Evolutionary conservation across 768 basidiomycete genomes (phyloP).

Genomic region (Mycena venus): DNA sequence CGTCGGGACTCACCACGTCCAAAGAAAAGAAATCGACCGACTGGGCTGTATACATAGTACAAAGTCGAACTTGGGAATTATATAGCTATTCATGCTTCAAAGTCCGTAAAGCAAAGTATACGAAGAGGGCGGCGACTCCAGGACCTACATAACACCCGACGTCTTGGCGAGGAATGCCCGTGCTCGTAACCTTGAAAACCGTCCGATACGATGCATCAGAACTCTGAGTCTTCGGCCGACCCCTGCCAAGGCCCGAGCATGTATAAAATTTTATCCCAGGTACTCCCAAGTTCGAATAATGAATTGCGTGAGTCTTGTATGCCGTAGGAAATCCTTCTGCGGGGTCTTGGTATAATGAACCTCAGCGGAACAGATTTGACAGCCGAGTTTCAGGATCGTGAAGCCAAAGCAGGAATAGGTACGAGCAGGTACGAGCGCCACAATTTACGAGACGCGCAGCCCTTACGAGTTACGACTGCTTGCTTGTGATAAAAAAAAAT

Average conservation of each 20-base stretch:
- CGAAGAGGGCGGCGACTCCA: not conserved
- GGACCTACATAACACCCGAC: constrained; percentile 11
- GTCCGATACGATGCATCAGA: not conserved
- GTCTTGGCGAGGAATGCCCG: constrained; percentile 1
- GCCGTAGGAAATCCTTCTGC: constrained; percentile 3
- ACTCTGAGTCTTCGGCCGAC: not conserved
- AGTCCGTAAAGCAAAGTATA: not conserved
- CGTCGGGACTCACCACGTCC: too few species aligned
- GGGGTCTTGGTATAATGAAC: not conserved
- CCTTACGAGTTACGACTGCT: too few species aligned
- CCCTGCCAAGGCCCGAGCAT: constrained; percentile 1
- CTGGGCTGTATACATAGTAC: too few species aligned
- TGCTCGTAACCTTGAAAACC: not conserved
- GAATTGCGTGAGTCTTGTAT: not conserved
- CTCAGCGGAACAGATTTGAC: not conserved
- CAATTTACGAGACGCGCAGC: too few species aligned
- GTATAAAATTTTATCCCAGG: not conserved
- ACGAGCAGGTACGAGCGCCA: too few species aligned
- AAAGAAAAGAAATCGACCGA: not conserved
- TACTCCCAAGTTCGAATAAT: not conserved
- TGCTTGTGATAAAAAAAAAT: too few species aligned
- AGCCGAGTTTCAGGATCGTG: not conserved
- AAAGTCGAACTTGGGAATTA: not conserved
- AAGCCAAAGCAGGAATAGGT: too few species aligned
- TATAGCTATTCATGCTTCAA: not conserved